Evolutionary conservation across 352 stramenopile genomes (phyloP), one percentile per base, ranked within the genome.

Genomic region (Phytophthora tubulina): DNA sequence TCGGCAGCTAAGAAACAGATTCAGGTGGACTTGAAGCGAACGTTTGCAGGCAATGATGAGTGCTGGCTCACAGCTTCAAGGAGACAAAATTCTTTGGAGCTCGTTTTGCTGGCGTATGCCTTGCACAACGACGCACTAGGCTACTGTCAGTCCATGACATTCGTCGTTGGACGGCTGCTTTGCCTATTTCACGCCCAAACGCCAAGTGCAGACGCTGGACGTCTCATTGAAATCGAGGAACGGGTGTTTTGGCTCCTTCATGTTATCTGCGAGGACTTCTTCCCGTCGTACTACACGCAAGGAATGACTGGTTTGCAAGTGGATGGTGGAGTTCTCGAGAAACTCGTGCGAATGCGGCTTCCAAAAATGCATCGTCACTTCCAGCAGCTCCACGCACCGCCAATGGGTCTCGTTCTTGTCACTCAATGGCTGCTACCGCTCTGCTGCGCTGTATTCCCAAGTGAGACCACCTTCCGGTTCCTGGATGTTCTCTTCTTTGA

Each of bases 121-220:
- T 45, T 96, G 32, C 84, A 93, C 59, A 95, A 97, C 58, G 64
- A 81, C 27, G 59, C 57, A 21, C 75, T 97, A 6, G 92, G 92
- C 13, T 97, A 97, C 67, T 97, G 91, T 51, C 91, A 97, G 72
- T 93, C 85, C 17, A 97, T 97, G 89, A 97, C 92, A 42, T 97
- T 96, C 56, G 83, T 97, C 21, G 89, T 88, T 7, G 91, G 82
- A 0, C 77, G 91, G 14, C 46, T 96, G 36, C 59, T 97, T 39
- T 93, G 85, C 57, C 56, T 93, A 5, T 89, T 80, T 50, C 73
- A 76, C 27, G 27, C 57, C n/a, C 30, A 70, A 30, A 33, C 7
- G 4, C 41, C 63, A 38, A 39, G 13, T 5, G 14, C 38, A 59
- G 35, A 15, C 66, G 11, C 38, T 38, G 2, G 32, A 58, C 11